Conservation (phyloP, 2,329 filamentous ascomycete species). For the Aspergillus viridinutans region DNA sequence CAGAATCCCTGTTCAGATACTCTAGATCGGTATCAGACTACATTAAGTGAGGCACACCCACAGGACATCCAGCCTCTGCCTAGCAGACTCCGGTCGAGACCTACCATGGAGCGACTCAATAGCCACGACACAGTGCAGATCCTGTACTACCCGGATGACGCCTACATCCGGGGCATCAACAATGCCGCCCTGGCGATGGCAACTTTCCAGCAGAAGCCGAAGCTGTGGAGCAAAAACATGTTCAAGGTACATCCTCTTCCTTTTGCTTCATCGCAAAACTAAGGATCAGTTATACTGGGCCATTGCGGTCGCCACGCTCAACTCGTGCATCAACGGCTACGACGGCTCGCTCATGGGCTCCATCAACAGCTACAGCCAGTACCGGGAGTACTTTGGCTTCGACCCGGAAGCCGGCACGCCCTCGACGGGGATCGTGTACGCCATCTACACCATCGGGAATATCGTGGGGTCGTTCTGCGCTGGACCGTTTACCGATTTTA, state of each 20-base stretch:
- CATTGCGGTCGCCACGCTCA: conserved; percentile 41
- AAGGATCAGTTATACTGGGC: conserved; percentile 36
- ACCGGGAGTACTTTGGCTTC: conserved; percentile 41
- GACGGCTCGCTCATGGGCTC: conserved; percentile 49
- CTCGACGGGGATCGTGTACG: conserved; percentile 45
- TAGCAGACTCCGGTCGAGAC: no score
- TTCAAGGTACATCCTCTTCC: conserved; percentile 31
- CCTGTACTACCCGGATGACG: conserved; percentile 5
- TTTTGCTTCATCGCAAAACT: background rate
- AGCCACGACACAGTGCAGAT: background rate
- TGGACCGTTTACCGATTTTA: conserved; percentile 42
- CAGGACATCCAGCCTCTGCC: no score
- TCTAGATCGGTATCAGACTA: background rate
- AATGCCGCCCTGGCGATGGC: conserved; percentile 32
- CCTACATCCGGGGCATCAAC: conserved; percentile 15
- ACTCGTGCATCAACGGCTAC: conserved; percentile 47
- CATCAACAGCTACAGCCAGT: conserved; percentile 46
- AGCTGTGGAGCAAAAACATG: conserved; percentile 39
- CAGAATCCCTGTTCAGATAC: no score
- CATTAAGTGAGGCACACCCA: background rate
- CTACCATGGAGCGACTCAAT: background rate
- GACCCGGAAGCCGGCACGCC: conserved; percentile 27
- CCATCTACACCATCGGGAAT: conserved; percentile 49
- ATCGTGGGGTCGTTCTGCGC: conserved; percentile 45
- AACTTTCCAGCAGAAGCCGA: conserved; percentile 29